These are phyloP conservation scores for Botryosphaeria agaves DNA, from an alignment of 2,329 filamentous ascomycete species.

Conservation along the genomic window DNA sequence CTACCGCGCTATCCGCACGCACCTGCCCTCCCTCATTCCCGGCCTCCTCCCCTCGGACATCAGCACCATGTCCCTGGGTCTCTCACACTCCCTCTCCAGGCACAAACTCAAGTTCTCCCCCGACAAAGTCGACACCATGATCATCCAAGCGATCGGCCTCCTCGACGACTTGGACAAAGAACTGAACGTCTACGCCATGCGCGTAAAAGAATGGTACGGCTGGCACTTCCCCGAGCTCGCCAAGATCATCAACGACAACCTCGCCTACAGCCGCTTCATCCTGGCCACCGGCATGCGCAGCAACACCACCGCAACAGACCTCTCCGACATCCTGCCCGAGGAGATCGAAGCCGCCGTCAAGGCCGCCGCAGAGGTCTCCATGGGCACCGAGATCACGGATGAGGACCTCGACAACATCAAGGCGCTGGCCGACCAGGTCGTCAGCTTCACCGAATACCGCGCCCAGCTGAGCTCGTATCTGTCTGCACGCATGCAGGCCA, in stretches of 20 bases:
- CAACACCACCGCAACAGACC: constrained; percentile 56
- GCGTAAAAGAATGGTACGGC: constrained; percentile 99
- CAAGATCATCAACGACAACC: constrained; percentile 92
- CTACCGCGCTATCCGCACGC: constrained; percentile 85
- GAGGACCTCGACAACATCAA: constrained; percentile 90
- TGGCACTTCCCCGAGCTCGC: constrained; percentile 99
- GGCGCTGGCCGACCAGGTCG: constrained; percentile 80
- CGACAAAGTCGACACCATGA: constrained; percentile 99
- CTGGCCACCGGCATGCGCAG: constrained; percentile 77
- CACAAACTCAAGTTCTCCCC: constrained; percentile 98
- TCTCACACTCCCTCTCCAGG: constrained; percentile 88
- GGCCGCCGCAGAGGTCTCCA: constrained; percentile 86
- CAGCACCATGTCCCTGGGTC: constrained; percentile 86
- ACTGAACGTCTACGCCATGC: constrained; percentile 96
- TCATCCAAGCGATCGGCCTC: constrained; percentile 87
- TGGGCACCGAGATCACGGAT: constrained; percentile 92
- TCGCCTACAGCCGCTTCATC: constrained; percentile 81
- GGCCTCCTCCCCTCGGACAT: constrained; percentile 73
- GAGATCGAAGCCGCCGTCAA: constrained; percentile 88
- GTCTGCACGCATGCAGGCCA: constrained; percentile 84
- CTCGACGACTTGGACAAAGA: constrained; percentile 97
- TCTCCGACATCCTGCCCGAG: constrained; percentile 83
- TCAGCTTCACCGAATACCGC: constrained; percentile 81
- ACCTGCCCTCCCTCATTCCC: constrained; percentile 79
- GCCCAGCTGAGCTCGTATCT: constrained; percentile 78